These are phyloP conservation scores for Colletotrichum eleusines DNA, from an alignment of 2,329 filamentous ascomycete species.

Conservation along the genomic window DNA sequence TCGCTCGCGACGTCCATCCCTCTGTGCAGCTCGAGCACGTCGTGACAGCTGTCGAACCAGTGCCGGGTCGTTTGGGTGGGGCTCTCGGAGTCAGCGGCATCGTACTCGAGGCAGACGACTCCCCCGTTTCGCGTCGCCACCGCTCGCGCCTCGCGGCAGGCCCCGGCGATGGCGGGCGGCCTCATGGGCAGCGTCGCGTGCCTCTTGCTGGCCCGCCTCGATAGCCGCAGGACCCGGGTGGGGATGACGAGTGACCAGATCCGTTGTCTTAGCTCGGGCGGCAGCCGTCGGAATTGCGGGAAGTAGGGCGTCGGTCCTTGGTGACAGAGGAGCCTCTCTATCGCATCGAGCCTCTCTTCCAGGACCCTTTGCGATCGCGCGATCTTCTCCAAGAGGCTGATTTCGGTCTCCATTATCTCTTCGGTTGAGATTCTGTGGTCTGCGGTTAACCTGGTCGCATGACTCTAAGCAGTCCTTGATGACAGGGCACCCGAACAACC, in stretches of 20 bases:
- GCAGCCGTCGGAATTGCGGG: conserved; percentile 32
- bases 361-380: conserved; percentile 30
- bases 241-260: conserved; percentile 33
- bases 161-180: conserved; percentile 21
- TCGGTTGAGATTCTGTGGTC: neutral
- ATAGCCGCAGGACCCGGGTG: conserved; percentile 6
- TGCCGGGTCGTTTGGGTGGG: neutral
- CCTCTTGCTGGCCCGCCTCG: neutral
- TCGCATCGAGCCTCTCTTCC: conserved; percentile 15
- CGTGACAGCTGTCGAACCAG: conserved; percentile 30
- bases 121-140: conserved; percentile 24
- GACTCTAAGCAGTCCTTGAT: neutral
- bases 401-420: neutral
- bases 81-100: neutral
- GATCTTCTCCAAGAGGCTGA: conserved; percentile 33
- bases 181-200: neutral
- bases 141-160: conserved; percentile 29
- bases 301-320: neutral
- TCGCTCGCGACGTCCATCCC: conserved; percentile 24
- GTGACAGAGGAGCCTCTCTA: conserved; percentile 21
- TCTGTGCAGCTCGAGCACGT: conserved; percentile 34
- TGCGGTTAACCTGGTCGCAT: neutral
- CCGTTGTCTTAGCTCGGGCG: conserved; percentile 26
- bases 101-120: neutral
- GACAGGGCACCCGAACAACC: too few species aligned